Percentiles rank a stretch among this genome's conserved stretches.
Evolutionary conservation across 148 eudicot genomes (phyloP).

Genomic region (Rhododendron vialii): DNA sequence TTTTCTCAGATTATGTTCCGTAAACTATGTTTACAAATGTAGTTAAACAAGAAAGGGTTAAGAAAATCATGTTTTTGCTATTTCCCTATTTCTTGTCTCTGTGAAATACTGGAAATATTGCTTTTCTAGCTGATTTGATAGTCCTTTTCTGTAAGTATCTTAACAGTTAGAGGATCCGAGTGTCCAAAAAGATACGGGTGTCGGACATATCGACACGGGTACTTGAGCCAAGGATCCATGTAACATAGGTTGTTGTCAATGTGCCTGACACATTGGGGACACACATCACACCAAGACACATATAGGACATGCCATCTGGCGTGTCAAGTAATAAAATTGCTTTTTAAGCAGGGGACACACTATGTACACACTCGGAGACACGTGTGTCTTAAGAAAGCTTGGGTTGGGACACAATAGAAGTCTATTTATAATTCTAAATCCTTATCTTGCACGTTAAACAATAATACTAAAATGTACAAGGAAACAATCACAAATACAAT

Average conservation of each 20-base stretch:
- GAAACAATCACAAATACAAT: not conserved
- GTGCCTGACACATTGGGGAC: not conserved
- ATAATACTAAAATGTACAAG: not conserved
- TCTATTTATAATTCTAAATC: not conserved
- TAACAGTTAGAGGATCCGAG: too few species aligned
- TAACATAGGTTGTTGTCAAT: not conserved
- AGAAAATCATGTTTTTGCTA: too few species aligned
- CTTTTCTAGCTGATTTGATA: too few species aligned
- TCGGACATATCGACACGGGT: too few species aligned
- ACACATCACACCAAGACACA: not conserved
- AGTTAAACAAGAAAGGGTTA: too few species aligned
- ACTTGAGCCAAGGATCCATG: too few species aligned
- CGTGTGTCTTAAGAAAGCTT: not conserved
- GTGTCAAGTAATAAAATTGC: not conserved
- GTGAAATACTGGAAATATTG: too few species aligned
- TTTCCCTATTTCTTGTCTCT: too few species aligned
- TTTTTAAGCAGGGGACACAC: not conserved
- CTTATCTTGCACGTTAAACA: not conserved
- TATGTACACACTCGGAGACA: not conserved
- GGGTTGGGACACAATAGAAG: not conserved
- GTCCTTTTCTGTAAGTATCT: too few species aligned
- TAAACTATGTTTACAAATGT: too few species aligned
- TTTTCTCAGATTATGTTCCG: too few species aligned
- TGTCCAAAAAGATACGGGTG: too few species aligned
- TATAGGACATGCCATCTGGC: not conserved